Base-by-base conservation (phyloP, 2,329 filamentous ascomycete species). In the Tolypocladium tropicale region DNA sequence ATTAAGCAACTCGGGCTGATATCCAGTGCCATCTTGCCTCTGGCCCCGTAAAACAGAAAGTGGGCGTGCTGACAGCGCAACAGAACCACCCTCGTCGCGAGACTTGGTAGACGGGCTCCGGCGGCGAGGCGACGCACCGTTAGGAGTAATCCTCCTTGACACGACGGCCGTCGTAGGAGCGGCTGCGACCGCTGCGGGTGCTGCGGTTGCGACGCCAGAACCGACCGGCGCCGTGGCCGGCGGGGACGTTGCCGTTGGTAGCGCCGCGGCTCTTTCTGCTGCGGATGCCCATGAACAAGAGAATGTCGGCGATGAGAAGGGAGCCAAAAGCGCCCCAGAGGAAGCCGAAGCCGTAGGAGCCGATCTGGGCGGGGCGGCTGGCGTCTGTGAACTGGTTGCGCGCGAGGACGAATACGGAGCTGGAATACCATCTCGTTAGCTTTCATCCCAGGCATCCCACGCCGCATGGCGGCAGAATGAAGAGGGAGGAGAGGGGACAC, bases 61-160 rank as follows among this genome's bases (percentile, higher is more conserved):
- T 28, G 23, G 4, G n/a, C n/a, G 25, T 30, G 14, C 43, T n/a
- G 9, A 12, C 10, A 4, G 28, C 21, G 28, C 3, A 3, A 6
- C 2, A 28, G 16, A n/a, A 25, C 18, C 4, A 4, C 18, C 9
- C 28, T 32, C 6, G 46, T 14, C 46, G 46, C 4, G 18, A 12
- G 46, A 7, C 18, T 11, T 18, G 14, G 28, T 33, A 16, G 41
- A n/a, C 28, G n/a, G 25, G 25, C n/a, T n/a, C n/a, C n/a, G 4
- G 3, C 34, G 21, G 33, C 25, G 23, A 30, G 30, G 25, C 12
- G 37, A 3, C 6, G 16, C 6, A 16, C 6, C 49, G 59, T 74
- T 75, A 84, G 50, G 78, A 76, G 66, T 88, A 89, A 59, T 88
- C 84, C 30, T 88, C 85, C 78, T 89, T 89, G 63, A 88, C 84